Conservation (phyloP, 2,329 filamentous ascomycete genomes). For the Ascochyta lentis region DNA sequence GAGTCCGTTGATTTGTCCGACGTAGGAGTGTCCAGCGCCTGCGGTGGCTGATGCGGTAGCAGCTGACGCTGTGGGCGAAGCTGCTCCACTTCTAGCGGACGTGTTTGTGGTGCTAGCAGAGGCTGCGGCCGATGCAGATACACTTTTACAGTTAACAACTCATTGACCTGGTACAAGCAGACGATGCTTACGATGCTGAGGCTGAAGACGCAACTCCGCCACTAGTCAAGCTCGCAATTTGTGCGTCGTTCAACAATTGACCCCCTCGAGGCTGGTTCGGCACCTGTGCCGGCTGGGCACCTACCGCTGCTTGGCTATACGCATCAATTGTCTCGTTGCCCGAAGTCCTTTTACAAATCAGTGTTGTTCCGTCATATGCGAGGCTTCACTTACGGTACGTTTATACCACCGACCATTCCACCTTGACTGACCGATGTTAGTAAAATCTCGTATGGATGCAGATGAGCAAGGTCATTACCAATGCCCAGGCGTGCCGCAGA, state of each 20-base stretch:
- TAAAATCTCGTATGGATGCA: no score
- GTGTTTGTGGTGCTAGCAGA: slow-evolving; percentile 3
- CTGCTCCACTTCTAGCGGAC: neutral
- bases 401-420: slow-evolving; percentile 16
- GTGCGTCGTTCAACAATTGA: slow-evolving; percentile 22
- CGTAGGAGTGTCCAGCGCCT: neutral
- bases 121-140: neutral
- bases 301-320: slow-evolving; percentile 6
- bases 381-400: slow-evolving; percentile 3
- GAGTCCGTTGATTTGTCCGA: slow-evolving; percentile 1
- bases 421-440: slow-evolving; percentile 6
- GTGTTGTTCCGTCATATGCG: neutral
- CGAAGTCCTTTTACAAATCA: neutral
- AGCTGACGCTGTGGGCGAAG: slow-evolving; percentile 2
- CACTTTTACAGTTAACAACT: neutral
- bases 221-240: slow-evolving; percentile 22
- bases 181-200: slow-evolving; percentile 4
- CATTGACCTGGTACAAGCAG: no score
- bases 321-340: slow-evolving; percentile 9
- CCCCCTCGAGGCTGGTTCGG: slow-evolving; percentile 19
- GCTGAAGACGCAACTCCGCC: slow-evolving; percentile 6
- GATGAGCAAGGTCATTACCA: slow-evolving; percentile 9
- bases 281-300: neutral
- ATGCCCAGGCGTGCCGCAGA: slow-evolving; percentile 29
- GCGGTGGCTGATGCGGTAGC: neutral